Base-by-base conservation (phyloP, 129 eudicot species). In the Glebionis coronaria region DNA sequence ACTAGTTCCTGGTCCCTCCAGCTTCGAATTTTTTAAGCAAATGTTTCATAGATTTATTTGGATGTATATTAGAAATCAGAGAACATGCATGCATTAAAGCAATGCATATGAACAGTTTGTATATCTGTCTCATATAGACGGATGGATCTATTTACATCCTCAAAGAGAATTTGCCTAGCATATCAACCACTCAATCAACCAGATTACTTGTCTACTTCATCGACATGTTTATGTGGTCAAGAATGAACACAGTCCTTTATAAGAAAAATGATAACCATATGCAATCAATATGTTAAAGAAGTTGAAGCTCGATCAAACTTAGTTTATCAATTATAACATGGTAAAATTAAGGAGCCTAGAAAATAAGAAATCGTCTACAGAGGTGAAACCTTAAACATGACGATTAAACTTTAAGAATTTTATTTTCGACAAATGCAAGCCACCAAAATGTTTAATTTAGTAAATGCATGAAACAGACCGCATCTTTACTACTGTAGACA, bases 391-490 rank as follows among this genome's bases (percentile, higher is more conserved):
- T 2, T 35, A 35, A 35, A 35, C 42, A 35, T 2, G 42, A 35
- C 42, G 7, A 35, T 35, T 35, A 2, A 35, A 35, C 42, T 35
- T 35, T 35, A 35, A 7, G 42, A 35, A 35, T 7, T 35, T 35
- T 35, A 35, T 35, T 35, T 35, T 35, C 42, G 7, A 35, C 10
- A 35, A 35, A 35, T 35, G 42, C 42, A 35, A 16, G 18, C 54
- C 54, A 18, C 19, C 67, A 61, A 35, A 35, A 8, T 35, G 42
- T 61, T 61, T 61, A n/a, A 38, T 38, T 61, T n/a, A 7, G 49
- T 61, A 61, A 2, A 61, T 61, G 25, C 4, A 38, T 54, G 59
- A 12, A 60, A 60, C 47, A 42, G 11, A 63, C 53, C 53, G 14
- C 53, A 62, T 62, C 51, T 42, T 62, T 62, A 49, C 54, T 49